Evolutionary conservation across 2,329 filamentous ascomycete genomes (phyloP).

Genomic region (Microcyclospora pomicola): DNA sequence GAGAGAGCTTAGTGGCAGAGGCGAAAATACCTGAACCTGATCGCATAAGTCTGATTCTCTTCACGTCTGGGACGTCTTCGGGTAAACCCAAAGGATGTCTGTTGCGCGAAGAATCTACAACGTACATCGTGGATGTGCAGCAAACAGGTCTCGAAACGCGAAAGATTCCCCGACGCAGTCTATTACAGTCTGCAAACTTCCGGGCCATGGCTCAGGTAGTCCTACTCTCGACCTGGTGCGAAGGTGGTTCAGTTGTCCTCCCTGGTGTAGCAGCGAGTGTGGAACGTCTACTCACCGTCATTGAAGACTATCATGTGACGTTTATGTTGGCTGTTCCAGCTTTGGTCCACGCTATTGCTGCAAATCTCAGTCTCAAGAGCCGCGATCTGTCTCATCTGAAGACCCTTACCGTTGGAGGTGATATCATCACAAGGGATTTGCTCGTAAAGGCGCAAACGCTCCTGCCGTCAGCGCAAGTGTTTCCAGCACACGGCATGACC

Average conservation of each 20-base stretch:
- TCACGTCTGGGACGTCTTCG: constrained; percentile 1
- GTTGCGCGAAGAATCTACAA: not conserved
- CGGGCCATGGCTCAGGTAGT: constrained; percentile 8
- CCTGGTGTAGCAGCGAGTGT: constrained; percentile 4
- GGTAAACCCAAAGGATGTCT: constrained; percentile 2
- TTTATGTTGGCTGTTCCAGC: constrained; percentile 7
- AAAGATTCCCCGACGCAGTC: not conserved
- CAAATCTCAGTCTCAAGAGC: constrained; percentile 2
- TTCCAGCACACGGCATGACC: constrained; percentile 8
- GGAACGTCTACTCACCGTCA: constrained; percentile 3
- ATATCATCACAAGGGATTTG: constrained; percentile 8
- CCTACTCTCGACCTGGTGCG: constrained; percentile 4
- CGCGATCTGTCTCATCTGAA: constrained; percentile 3
- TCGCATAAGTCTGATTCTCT: not conserved
- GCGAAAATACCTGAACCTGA: not conserved
- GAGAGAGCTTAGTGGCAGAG: not conserved
- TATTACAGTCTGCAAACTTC: constrained; percentile 6
- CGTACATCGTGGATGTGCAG: not conserved
- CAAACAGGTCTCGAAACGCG: not conserved
- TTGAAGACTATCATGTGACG: constrained; percentile 6
- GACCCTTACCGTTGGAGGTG: constrained; percentile 4
- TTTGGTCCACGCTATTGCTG: constrained; percentile 4
- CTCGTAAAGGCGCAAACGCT: constrained; percentile 1
- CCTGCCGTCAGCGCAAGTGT: constrained; percentile 6
- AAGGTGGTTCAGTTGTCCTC: constrained; percentile 8